Base-by-base conservation (phyloP, 768 basidiomycete species). In the Phaffia australis region DNA sequence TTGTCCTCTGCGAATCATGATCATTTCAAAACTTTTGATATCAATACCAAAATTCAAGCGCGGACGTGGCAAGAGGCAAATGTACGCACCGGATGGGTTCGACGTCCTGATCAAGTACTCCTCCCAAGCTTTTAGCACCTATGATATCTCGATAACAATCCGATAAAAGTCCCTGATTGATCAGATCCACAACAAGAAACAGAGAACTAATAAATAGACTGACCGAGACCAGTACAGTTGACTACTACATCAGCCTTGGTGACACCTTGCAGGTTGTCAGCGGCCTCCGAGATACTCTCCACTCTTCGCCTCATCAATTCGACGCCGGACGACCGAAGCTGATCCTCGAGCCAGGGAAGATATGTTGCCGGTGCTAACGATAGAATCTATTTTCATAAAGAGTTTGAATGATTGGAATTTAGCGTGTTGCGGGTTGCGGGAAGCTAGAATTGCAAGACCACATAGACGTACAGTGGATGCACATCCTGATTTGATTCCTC, bases 221-320 rank as follows among this genome's bases (percentile, higher is more conserved):
- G 4, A 42, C 83, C 84, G 9, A 85, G 77, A 15, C 81, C 80
- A 0, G 81, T 79, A 6, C 83, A 83, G 62, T 85, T 85, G 65
- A 85, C 75, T 16, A 85, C 76, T 21, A 81, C 70, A 46, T 78
- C 49, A 14, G 73, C 72, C 16, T 69, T 77, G 19, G 73, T 69
- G 35, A 42, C 35, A 2, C 73, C 63, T 0, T 78, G 77, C 19
- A 66, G 54, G 35, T 42, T 42, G n/a, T 75, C 74, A 50, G 79
- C 78, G 9, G 80, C 79, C 60, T 83, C 80, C 64, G 79, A 80
- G 63, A 84, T 69, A 56, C 79, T 79, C 27, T 71, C 73, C 23
- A 84, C 72, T 27, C 76, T 71, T 48, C 75, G 76, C 63, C 78
- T 78, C 52, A 79, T 72, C 73, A 85, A 80, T 15, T 74, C 74